Percentiles rank a stretch among this genome's conserved stretches.
These are phyloP conservation scores for Ustilago tritici DNA, from an alignment of 1,284 basidiomycete genomes.

Conservation along the genomic window DNA sequence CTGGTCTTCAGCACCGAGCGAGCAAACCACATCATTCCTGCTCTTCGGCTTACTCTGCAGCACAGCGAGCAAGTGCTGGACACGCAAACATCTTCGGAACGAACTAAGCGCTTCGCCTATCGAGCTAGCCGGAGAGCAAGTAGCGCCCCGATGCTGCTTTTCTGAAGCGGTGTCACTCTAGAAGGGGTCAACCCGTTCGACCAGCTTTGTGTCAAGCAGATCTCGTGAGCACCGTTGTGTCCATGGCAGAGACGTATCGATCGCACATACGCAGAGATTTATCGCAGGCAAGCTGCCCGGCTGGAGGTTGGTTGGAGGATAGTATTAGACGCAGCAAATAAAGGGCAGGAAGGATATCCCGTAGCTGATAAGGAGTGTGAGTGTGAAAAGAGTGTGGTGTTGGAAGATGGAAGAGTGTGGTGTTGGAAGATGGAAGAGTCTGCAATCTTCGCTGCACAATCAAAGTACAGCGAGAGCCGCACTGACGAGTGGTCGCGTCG, in stretches of 20 bases:
- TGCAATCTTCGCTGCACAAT: not conserved
- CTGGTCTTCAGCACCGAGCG: not conserved
- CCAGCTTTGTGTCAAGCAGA: not conserved
- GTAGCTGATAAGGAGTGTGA: constrained; percentile 2
- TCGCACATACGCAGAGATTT: not conserved
- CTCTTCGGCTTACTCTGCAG: not conserved
- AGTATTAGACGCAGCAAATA: not conserved
- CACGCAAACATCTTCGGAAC: not conserved
- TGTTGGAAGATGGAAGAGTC: not conserved
- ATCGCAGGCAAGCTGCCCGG: not conserved
- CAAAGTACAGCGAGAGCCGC: not conserved
- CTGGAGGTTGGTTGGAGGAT: not conserved
- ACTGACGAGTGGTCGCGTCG: not conserved
- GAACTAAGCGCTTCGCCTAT: not conserved
- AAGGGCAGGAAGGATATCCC: not conserved
- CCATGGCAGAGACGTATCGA: too few species aligned
- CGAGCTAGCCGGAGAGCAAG: not conserved
- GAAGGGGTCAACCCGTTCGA: not conserved
- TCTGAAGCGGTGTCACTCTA: not conserved
- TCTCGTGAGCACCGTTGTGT: too few species aligned
- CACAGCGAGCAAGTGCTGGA: not conserved
- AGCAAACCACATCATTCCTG: not conserved
- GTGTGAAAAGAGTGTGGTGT: not conserved
- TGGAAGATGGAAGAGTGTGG: not conserved
- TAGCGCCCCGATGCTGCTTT: not conserved